Conservation (phyloP, 1,139 yeast species). For the Fermentozyma sake region DNA sequence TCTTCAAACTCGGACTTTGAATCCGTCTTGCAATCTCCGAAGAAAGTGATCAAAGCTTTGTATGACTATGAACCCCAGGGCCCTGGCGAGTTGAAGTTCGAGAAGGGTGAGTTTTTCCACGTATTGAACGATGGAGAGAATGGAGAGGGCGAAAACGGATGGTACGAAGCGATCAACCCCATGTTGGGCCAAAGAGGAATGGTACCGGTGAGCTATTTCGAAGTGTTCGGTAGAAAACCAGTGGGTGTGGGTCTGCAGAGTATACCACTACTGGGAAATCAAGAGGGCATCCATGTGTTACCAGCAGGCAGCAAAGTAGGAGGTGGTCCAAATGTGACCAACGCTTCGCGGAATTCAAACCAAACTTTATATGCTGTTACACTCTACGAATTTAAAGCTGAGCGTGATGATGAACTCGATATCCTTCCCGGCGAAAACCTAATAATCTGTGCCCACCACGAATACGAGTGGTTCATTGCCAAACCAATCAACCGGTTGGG, state of each 20-base stretch:
- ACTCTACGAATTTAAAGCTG: conserved; percentile 82
- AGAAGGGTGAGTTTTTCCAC: conserved; percentile 84
- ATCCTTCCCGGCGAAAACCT: conserved; percentile 84
- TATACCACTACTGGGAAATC: conserved; percentile 7
- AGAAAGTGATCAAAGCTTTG: conserved; percentile 79
- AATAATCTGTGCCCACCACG: conserved; percentile 92
- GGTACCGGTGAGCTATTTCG: conserved; percentile 85
- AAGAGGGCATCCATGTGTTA: conserved; percentile 7
- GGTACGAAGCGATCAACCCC: conserved; percentile 92
- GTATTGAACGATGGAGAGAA: conserved; percentile 53
- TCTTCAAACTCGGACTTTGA: conserved; percentile 15
- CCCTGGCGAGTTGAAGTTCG: conserved; percentile 75
- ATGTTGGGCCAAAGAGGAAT: conserved; percentile 71
- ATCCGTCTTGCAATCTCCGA: conserved; percentile 49
- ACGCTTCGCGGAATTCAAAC: conserved; percentile 13
- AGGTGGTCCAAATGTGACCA: conserved; percentile 7
- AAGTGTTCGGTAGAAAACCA: conserved; percentile 63
- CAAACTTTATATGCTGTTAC: conserved; percentile 45
- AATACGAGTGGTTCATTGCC: conserved; percentile 96
- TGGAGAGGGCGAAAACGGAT: conserved; percentile 44
- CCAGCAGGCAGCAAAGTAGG: conserved; percentile 4
- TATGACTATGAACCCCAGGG: conserved; percentile 76
- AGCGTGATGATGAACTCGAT: conserved; percentile 82
- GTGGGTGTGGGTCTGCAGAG: neutral
- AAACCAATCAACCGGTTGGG: conserved; percentile 93